These are phyloP conservation scores for Colletotrichum scovillei DNA, from an alignment of 2,329 filamentous ascomycete genomes.

Conservation along the genomic window DNA sequence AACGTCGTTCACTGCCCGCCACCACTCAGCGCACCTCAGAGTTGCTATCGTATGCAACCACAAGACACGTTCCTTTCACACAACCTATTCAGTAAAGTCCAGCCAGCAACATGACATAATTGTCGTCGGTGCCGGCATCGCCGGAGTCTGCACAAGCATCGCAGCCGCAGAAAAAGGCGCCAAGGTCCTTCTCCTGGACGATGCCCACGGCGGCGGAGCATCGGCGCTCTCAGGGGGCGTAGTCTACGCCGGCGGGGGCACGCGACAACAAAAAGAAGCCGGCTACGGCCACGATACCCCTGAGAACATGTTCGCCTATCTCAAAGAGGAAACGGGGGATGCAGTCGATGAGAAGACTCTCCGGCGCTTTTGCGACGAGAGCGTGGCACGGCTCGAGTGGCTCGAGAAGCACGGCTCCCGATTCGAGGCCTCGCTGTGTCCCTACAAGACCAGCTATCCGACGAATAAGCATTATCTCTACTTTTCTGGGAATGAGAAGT, in stretches of 20 bases:
- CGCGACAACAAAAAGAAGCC: not conserved
- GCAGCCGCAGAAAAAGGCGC: not conserved
- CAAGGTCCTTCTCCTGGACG: not conserved
- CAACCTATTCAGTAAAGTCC: not conserved
- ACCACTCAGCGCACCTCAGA: not conserved
- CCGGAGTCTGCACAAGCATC: not conserved
- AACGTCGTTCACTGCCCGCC: not conserved
- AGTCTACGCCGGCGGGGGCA: not conserved
- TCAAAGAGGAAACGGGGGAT: not conserved
- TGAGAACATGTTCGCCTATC: not conserved
- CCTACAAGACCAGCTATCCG: not conserved
- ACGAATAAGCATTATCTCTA: not conserved
- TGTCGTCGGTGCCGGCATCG: not conserved
- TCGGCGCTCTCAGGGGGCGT: not conserved
- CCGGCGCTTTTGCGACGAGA: not conserved
- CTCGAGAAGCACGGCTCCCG: not conserved
- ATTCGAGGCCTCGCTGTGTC: not conserved
- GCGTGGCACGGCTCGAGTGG: not conserved
- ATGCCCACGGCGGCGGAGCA: not conserved
- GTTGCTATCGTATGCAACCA: not conserved
- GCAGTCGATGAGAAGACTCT: not conserved
- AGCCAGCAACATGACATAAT: not conserved
- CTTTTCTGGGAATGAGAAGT: not conserved
- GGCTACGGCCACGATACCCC: not conserved
- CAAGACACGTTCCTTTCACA: not conserved